Base-by-base conservation (phyloP, 805 yeast genomes). In the Kodamaea kaohsiungensis region DNA sequence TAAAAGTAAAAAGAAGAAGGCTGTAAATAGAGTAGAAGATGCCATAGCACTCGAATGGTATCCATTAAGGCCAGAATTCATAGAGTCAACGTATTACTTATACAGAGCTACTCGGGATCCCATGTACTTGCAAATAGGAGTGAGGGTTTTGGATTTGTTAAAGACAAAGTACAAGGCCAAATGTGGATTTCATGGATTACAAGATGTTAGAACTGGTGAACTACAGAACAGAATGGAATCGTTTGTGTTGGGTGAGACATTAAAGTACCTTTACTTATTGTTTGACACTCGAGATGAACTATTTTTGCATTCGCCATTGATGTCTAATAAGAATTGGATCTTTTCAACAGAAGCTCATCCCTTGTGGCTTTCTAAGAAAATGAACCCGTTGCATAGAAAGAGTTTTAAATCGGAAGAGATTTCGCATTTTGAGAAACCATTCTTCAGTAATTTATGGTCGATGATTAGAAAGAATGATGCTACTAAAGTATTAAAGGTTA, bases 341-440 rank as follows among this genome's bases (percentile, higher is more conserved):
- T 88, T 91, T 68, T 82, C 93, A 10, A 92, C 98, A 0, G 98
- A 92, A 63, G 97, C 92, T 0, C 98, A 92, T 68, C 96, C 96
- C 2, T 67, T 91, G 57, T 90, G 97, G 96, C 75, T 80, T 51
- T 82, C 82, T 47, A 54, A 63, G 43, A 43, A 54, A 33, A 10
- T 39, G 19, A 27, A 47, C 19, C 50, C 60, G n/a, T 3, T 30
- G 18, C 19, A 50, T 49, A 56, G 48, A 35, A 49, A 46, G 22
- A 42, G 46, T 13, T 57, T 61, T n/a, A 30, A 38, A 17, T 46
- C 38, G 13, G 56, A 43, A 13, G 49, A 47, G 17, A 50, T 52
- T 2, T 46, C 51, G 2, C 53, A 51, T 10, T 33, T 53, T n/a
- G 30, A 25, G 5, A 58, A 46, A 15, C 50, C 55, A 12, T 48